A percentile compares a stretch with the other conserved stretches of the same genome.
Conservation (phyloP, 2,329 filamentous ascomycete genomes). For the Paracorniculantispora psalliotae region DNA sequence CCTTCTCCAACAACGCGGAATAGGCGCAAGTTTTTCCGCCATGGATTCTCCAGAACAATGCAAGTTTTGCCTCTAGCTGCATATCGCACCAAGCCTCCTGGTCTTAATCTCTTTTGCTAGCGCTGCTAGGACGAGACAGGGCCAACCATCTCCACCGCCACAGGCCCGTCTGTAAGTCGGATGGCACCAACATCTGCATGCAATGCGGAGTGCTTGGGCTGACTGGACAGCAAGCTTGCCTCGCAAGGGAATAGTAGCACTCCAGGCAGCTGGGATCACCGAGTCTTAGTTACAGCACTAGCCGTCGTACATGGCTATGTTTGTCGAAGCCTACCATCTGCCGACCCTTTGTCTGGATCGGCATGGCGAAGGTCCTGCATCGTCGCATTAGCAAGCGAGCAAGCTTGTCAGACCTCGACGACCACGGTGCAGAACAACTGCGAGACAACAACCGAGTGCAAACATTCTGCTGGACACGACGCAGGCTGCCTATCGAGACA, state of each 20-base stretch:
- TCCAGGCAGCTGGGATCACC: neutral
- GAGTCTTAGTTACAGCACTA: slow-evolving; percentile 1
- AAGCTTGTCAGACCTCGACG: neutral
- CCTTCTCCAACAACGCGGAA: neutral
- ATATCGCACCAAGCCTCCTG: neutral
- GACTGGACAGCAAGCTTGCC: neutral
- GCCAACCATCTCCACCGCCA: neutral
- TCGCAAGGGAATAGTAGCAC: neutral
- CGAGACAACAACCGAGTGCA: neutral
- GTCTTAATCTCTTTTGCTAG: neutral
- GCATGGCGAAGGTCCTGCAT: neutral
- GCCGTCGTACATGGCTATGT: neutral
- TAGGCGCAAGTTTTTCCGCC: neutral
- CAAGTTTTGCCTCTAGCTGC: neutral
- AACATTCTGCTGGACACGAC: neutral
- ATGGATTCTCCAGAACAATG: neutral
- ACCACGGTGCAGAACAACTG: neutral
- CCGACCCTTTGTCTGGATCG: neutral
- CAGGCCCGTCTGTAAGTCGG: neutral
- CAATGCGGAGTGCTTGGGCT: slow-evolving; percentile 6
- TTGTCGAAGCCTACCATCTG: slow-evolving; percentile 1
- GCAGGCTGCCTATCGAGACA: neutral
- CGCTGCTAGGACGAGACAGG: neutral
- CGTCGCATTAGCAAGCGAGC: neutral
- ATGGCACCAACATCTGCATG: slow-evolving; percentile 6